Percentiles rank a stretch among this genome's conserved stretches.
Conservation (phyloP, 495 filamentous ascomycete species). For the Lophiotrema nucula region DNA sequence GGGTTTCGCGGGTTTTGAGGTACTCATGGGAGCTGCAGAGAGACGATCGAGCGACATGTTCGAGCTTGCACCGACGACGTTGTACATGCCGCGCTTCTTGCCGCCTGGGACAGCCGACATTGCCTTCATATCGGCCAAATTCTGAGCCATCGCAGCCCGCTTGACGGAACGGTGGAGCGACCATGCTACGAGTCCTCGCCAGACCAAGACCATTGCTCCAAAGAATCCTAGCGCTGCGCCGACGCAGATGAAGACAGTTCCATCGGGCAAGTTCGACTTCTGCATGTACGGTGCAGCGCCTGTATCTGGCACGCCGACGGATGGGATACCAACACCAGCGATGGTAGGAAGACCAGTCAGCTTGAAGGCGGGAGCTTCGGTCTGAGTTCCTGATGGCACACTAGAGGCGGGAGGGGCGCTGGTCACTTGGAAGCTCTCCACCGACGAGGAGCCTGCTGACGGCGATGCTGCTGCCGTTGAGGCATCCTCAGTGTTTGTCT, state of each 20-base stretch:
- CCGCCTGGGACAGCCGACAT: conserved; percentile 40
- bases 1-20: conserved; percentile 42
- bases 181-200: conserved; percentile 88
- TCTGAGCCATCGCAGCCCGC: conserved; percentile 70
- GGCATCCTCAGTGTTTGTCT: neutral
- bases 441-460: neutral
- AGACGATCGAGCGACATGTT: conserved; percentile 47
- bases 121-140: conserved; percentile 63
- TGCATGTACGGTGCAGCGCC: conserved; percentile 91
- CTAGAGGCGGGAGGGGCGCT: conserved; percentile 28
- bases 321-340: conserved; percentile 51
- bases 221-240: conserved; percentile 84
- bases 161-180: conserved; percentile 86
- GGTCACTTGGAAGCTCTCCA: neutral
- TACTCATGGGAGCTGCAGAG: conserved; percentile 43
- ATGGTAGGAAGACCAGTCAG: conserved; percentile 49
- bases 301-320: conserved; percentile 75
- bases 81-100: conserved; percentile 45
- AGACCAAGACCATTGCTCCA: conserved; percentile 73
- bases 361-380: conserved; percentile 34
- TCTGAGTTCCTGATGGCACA: conserved; percentile 3
- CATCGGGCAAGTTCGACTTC: conserved; percentile 83
- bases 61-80: conserved; percentile 29
- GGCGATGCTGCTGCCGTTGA: conserved; percentile 2
- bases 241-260: conserved; percentile 93